Conservation (phyloP, 441 rosid genomes). For the Euphorbia schlechtendalii region DNA sequence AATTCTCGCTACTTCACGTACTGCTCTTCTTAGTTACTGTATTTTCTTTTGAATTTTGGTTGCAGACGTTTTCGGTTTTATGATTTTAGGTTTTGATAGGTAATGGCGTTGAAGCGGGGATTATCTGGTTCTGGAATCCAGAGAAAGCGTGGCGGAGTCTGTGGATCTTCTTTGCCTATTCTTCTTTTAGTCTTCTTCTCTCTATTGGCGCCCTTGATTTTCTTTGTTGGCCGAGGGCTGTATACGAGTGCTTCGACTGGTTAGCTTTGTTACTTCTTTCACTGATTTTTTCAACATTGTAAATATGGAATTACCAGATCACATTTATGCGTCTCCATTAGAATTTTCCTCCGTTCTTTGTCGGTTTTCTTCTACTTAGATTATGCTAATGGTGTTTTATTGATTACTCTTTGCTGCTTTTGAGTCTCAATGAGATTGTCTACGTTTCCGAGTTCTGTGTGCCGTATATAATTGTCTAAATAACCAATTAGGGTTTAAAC, state of each 20-base stretch:
- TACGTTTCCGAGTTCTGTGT: neutral
- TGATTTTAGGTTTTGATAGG: slow-evolving; percentile 24
- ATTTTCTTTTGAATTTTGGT: neutral
- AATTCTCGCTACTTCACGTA: neutral
- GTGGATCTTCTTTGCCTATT: slow-evolving; percentile 53
- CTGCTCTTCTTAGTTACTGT: neutral
- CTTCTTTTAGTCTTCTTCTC: slow-evolving; percentile 44
- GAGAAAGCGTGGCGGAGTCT: slow-evolving; percentile 38
- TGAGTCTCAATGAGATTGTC: neutral
- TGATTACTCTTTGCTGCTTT: neutral
- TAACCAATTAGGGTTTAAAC: neutral
- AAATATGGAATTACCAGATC: neutral
- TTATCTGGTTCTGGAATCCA: slow-evolving; percentile 36
- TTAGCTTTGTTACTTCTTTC: slow-evolving; percentile 16
- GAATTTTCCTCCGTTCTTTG: neutral
- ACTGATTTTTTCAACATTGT: neutral
- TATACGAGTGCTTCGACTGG: slow-evolving; percentile 40
- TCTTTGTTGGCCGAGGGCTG: slow-evolving; percentile 65
- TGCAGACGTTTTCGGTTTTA: neutral
- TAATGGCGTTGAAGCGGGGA: slow-evolving; percentile 79
- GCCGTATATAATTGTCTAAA: neutral
- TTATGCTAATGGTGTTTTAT: too few species aligned
- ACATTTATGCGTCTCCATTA: too few species aligned
- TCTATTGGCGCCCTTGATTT: slow-evolving; percentile 52
- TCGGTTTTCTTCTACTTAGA: neutral